Base-by-base conservation (phyloP, 331 rosid species). In the Quercus phellos region DNA sequence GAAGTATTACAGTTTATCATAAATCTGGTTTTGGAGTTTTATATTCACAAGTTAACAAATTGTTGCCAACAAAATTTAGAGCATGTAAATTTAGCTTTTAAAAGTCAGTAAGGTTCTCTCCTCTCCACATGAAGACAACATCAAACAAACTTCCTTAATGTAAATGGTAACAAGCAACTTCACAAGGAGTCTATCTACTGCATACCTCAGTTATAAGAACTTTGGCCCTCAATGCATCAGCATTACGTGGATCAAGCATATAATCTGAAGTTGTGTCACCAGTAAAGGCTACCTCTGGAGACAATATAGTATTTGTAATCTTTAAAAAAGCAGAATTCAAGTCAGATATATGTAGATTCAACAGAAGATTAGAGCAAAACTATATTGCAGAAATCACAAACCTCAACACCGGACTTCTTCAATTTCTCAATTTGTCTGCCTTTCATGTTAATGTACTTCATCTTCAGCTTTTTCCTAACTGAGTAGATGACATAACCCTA, bases 211-310 rank as follows among this genome's bases (percentile, higher is more conserved):
- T 94, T 79, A 94, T 92, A 68, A 94, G 97, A 86, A 94, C n/a
- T 90, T 94, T 94, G 17, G 98, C 99, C 72, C 98, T 91, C 93
- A 94, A 81, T 17, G 99, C 98, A 90, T 94, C 99, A 6, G 99
- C 94, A 66, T 94, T 94, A 58, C 76, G 89, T 30, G 99, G 99
- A 67, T 94, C 99, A 76, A 90, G 91, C 96, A 92, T 91, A 80
- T 84, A 94, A 73, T 94, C 97, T 26, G 97, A 56, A 0, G 94
- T 94, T 71, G 99, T 94, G 83, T 94, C 99, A n/a, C 98, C 99
- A 0, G 97, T 87, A 86, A 94, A 94, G 82, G 99, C 99, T 72
- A 94, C 97, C 85, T 94, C 99, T 7, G 99, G 99, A 50, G 97
- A 90, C 87, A 94, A 80, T 77, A 94, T 68, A 60, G 30, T 79